phyloP scores from a whole-genome alignment of 129 eudicot species.

The Flaveria ramosissima region DNA sequence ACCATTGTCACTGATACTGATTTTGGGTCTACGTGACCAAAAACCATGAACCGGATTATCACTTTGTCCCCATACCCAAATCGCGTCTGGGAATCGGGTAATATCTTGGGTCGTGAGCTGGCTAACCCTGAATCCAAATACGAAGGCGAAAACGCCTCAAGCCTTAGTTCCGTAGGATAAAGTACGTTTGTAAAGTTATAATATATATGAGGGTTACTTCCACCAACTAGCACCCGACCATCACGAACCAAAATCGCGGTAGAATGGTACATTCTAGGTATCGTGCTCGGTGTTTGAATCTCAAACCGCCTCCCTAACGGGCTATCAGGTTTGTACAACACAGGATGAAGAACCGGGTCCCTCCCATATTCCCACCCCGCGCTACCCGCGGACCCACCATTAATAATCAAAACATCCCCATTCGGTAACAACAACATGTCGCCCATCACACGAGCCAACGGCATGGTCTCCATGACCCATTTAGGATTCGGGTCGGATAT shows the following conservation, averaged over 20 bases:
- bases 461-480: conserved; percentile 78
- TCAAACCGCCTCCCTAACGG: conserved; percentile 32
- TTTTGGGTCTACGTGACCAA: conserved; percentile 24
- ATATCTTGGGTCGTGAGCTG: conserved; percentile 50
- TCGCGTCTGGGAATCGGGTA: conserved; percentile 34
- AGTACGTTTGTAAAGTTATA: conserved; percentile 61
- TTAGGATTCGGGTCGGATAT: conserved; percentile 54
- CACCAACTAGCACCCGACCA: conserved; percentile 68
- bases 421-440: conserved; percentile 67
- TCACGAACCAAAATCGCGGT: conserved; percentile 59
- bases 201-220: conserved; percentile 61
- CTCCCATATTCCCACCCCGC: conserved; percentile 66
- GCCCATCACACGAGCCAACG: conserved; percentile 67
- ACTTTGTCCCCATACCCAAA: conserved; percentile 40
- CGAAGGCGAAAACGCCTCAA: conserved; percentile 71
- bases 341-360: conserved; percentile 58
- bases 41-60: conserved; percentile 32
- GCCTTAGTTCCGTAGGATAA: conserved; percentile 64
- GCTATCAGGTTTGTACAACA: conserved; percentile 48
- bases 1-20: conserved; percentile 60
- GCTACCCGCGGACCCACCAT: conserved; percentile 52
- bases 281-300: conserved; percentile 37
- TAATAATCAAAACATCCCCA: conserved; percentile 59
- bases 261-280: conserved; percentile 74
- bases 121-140: conserved; percentile 41